Percentiles rank a stretch among this genome's conserved stretches.
These are phyloP conservation scores for Micromonas commoda DNA, from an alignment of 139 green algal species.

Conservation along the genomic window DNA sequence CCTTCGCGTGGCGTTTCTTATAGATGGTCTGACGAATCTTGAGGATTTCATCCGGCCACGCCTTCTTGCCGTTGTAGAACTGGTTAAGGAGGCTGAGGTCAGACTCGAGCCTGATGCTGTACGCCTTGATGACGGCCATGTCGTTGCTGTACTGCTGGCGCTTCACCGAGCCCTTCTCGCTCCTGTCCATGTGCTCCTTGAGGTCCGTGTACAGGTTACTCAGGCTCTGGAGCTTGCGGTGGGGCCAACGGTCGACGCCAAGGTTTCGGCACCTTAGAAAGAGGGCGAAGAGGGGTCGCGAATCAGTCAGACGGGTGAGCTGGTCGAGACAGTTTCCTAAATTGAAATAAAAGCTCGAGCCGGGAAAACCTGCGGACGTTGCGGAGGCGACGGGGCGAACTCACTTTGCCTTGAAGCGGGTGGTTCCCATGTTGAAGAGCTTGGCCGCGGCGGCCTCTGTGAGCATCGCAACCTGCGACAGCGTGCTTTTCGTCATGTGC, in stretches of 20 bases:
- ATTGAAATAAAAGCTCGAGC: too few species aligned
- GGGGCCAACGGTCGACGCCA: not conserved
- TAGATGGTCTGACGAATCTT: not conserved
- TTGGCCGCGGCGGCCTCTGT: not conserved
- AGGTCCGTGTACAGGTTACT: not conserved
- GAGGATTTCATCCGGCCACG: not conserved
- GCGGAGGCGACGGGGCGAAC: too few species aligned
- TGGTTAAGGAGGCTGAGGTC: not conserved
- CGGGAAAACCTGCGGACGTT: slow-evolving; percentile 1
- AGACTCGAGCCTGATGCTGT: not conserved
- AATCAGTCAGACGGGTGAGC: not conserved
- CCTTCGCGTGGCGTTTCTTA: not conserved
- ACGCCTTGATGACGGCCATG: not conserved
- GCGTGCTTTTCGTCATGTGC: not conserved
- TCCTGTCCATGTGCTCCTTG: not conserved
- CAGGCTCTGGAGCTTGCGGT: slow-evolving; percentile 1
- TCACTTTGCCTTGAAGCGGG: not conserved
- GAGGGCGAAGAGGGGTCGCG: not conserved
- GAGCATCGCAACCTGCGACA: not conserved
- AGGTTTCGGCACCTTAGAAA: not conserved
- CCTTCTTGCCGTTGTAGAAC: not conserved
- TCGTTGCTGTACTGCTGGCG: not conserved
- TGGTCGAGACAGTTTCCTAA: not conserved
- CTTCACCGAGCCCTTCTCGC: too few species aligned
- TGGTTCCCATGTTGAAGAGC: not conserved